Evolutionary conservation across 768 basidiomycete genomes (phyloP).

Genomic region (Leucogyrophana mollusca): DNA sequence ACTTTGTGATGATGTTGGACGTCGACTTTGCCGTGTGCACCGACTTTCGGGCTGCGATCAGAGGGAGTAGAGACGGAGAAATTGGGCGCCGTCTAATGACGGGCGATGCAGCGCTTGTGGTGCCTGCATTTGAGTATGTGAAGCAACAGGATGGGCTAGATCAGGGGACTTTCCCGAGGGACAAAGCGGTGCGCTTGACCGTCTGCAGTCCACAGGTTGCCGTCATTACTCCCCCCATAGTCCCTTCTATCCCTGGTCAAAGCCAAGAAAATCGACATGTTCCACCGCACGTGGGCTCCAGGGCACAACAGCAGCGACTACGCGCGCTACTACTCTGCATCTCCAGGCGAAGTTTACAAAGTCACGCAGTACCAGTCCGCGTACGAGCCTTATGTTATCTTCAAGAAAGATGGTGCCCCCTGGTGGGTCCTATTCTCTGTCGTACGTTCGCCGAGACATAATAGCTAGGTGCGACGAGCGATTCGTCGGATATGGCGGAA

Average conservation of each 20-base stretch:
- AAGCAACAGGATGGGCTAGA: conserved; percentile 64
- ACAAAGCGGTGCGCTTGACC: conserved; percentile 56
- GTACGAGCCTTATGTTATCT: conserved; percentile 88
- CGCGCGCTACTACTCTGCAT: conserved; percentile 56
- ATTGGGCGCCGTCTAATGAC: conserved; percentile 44
- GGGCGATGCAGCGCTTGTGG: conserved; percentile 70
- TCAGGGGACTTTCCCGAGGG: conserved; percentile 57
- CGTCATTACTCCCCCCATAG: conserved; percentile 25
- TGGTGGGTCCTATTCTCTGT: conserved; percentile 46
- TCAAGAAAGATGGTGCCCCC: conserved; percentile 71
- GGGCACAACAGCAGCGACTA: conserved; percentile 87
- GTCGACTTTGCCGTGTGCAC: conserved; percentile 87
- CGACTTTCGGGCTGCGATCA: conserved; percentile 63
- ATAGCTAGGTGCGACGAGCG: conserved; percentile 80
- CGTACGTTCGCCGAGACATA: background rate
- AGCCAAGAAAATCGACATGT: conserved; percentile 61
- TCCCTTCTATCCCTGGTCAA: conserved; percentile 58
- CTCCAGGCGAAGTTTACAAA: conserved; percentile 68
- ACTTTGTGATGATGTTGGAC: conserved; percentile 89
- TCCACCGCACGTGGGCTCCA: conserved; percentile 73
- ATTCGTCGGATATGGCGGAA: conserved; percentile 88
- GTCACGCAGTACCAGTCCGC: conserved; percentile 77
- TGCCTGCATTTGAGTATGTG: conserved; percentile 84
- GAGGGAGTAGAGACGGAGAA: conserved; percentile 12
- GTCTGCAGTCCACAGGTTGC: background rate